Base-by-base conservation (phyloP, 176 grass and related monocot genomes). In the Themeda triandra region DNA sequence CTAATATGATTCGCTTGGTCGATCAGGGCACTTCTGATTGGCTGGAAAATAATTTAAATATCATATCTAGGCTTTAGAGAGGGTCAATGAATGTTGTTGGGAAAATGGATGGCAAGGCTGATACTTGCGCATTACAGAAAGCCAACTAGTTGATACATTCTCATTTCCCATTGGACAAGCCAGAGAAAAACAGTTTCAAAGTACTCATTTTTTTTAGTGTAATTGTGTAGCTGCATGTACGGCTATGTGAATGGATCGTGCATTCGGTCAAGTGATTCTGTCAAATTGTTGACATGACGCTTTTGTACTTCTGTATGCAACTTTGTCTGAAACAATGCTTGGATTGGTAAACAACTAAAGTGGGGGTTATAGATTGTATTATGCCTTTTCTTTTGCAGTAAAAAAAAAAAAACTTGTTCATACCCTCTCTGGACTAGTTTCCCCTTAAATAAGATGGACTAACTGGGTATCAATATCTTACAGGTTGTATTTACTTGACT, bases 401-500 rank as follows among this genome's bases (percentile, higher is more conserved):
- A 62, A 62, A 73, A 60, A 59, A 59, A 58, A 72, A 60, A 23
- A 40, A 83, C 35, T 74, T 54, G 10, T 90, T 32, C 51, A 6
- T 64, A 41, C 41, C 9, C 31, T 77, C 49, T 83, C 37, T 10
- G 23, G 51, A 56, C 42, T 45, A 75, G 23, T 49, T 48, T 63
- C 14, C 51, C 18, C 8, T 64, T 66, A 23, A 63, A 46, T 69
- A 77, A 66, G 58, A 49, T 84, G 29, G 39, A 75, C 62, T 91
- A 40, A 80, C 13, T 81, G 69, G 8, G 21, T 13, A 48, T 88
- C 14, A 23, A 86, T 92, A 24, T 81, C 40, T 80, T 63, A 33
- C 86, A 95, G 93, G 78, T 92, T 76, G 86, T 92, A 95, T 92
- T 75, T 92, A 79, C 83, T 95, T 70, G 93, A 95, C 70, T 90